Conservation (phyloP, 345 rosid genomes). For the Pistacia vera region DNA sequence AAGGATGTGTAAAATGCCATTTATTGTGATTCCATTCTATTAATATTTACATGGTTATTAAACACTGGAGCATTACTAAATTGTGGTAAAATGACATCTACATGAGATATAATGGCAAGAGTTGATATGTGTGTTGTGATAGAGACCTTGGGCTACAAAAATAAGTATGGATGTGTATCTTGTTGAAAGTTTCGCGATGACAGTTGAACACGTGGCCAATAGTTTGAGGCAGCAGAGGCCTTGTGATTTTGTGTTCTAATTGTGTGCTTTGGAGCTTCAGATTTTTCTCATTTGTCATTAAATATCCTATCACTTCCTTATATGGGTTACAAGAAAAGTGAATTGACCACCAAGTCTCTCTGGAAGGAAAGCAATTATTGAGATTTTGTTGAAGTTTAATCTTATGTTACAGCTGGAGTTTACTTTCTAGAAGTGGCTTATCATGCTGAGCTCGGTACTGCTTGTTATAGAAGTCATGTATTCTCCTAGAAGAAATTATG, state of each 20-base stretch:
- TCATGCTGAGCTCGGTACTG: background rate
- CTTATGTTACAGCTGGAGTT: background rate
- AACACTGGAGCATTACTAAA: conserved; percentile 1
- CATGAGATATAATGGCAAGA: background rate
- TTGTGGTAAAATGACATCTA: background rate
- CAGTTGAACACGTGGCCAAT: background rate
- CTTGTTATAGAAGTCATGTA: background rate
- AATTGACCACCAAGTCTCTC: background rate
- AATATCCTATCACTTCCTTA: background rate
- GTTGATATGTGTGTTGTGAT: background rate
- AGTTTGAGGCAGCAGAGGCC: background rate
- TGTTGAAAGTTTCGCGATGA: background rate
- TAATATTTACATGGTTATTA: background rate
- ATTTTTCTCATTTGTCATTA: background rate
- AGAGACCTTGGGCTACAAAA: background rate
- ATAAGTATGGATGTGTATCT: background rate
- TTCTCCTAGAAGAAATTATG: background rate
- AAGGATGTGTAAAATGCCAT: background rate
- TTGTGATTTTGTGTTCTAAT: background rate
- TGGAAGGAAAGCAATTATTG: background rate
- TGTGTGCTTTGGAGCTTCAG: background rate
- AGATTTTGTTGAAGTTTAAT: background rate
- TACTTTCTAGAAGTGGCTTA: background rate
- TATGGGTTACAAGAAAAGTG: background rate
- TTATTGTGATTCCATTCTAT: background rate